A percentile compares a stretch with the other conserved stretches of the same genome.
Evolutionary conservation across 495 filamentous ascomycete genomes (phyloP).

Genomic region (Penicillium parvum): DNA sequence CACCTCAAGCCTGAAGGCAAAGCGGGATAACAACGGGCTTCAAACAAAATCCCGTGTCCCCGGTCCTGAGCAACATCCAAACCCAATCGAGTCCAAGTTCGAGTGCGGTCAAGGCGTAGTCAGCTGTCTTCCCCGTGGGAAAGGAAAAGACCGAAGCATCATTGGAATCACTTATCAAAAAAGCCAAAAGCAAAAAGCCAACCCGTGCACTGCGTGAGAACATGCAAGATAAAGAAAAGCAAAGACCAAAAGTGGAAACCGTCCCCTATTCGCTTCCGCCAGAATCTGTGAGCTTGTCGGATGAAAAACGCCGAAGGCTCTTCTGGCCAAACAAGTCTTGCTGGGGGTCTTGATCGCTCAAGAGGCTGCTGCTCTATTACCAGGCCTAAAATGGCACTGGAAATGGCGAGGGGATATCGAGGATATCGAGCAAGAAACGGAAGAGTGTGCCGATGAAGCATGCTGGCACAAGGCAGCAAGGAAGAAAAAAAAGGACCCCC

Average conservation of each 20-base stretch:
- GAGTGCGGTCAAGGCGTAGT: not conserved
- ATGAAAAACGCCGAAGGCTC: slow-evolving; percentile 9
- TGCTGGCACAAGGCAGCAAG: not conserved
- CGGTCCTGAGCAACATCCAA: too few species aligned
- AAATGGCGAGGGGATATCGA: slow-evolving; percentile 14
- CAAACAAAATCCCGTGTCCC: too few species aligned
- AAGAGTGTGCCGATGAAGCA: slow-evolving; percentile 8
- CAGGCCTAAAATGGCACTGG: slow-evolving; percentile 10
- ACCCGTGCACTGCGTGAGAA: slow-evolving; percentile 11
- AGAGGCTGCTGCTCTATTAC: slow-evolving; percentile 17
- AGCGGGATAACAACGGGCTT: too few species aligned
- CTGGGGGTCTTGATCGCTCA: slow-evolving; percentile 17
- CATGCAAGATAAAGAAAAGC: slow-evolving; percentile 12
- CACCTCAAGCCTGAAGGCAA: too few species aligned
- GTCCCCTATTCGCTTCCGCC: slow-evolving; percentile 2
- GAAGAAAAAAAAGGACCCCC: slow-evolving; percentile 5
- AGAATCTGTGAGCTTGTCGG: slow-evolving; percentile 7
- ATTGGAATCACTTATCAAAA: slow-evolving; percentile 3
- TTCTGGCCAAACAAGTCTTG: slow-evolving; percentile 19
- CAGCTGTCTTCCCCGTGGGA: not conserved
- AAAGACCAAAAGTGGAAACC: slow-evolving; percentile 4
- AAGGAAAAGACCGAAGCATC: slow-evolving; percentile 3
- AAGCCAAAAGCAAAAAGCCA: slow-evolving; percentile 11
- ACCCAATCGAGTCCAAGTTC: not conserved
- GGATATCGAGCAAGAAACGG: slow-evolving; percentile 18